A percentile compares a stretch with the other conserved stretches of the same genome.
phyloP scores from a whole-genome alignment of 495 filamentous ascomycete species.

The Aspergillus incahuasiensis region DNA sequence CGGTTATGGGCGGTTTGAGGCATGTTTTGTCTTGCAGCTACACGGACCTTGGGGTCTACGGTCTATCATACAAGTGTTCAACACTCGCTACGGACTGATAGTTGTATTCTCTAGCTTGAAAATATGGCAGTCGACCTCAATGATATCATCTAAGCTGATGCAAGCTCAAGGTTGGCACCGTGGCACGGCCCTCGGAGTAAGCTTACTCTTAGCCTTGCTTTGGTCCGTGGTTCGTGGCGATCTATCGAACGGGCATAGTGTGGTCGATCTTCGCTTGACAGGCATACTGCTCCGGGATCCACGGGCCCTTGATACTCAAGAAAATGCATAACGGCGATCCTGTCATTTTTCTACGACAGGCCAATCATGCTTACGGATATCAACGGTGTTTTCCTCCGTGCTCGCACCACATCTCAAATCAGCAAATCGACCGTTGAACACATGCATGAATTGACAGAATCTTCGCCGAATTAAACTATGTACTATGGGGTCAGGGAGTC shows the following conservation, averaged over 20 bases:
- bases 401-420: background rate
- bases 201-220: background rate
- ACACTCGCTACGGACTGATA: no score
- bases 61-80: no score
- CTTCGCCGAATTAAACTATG: background rate
- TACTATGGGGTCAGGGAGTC: background rate
- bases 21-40: no score
- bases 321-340: background rate
- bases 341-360: background rate
- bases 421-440: background rate
- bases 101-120: no score
- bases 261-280: conserved; percentile 1
- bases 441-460: background rate
- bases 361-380: background rate
- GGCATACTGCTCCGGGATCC: background rate
- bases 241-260: background rate
- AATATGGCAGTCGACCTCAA: background rate
- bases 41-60: no score
- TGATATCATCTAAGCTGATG: no score
- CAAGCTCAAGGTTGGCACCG: no score
- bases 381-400: background rate
- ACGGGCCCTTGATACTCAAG: background rate
- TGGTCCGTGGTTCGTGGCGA: background rate
- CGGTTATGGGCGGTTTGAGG: background rate
- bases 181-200: background rate